Evolutionary conservation across 768 basidiomycete species (phyloP).

Genomic region (Pholiota molesta): DNA sequence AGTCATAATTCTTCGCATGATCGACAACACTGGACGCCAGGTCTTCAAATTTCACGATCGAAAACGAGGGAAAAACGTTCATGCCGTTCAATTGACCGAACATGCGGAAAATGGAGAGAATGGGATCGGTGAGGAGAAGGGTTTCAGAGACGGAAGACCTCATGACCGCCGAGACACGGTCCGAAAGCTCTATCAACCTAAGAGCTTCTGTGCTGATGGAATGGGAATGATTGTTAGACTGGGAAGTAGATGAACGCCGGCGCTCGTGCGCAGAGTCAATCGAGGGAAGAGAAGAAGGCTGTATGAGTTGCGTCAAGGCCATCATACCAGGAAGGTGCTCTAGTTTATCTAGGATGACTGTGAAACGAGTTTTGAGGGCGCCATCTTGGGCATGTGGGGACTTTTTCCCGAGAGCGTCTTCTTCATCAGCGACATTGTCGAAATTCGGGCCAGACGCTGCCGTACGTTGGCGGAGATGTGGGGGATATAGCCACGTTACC

Average conservation of each 20-base stretch:
- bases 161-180: constrained; percentile 89
- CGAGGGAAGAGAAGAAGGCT: constrained; percentile 32
- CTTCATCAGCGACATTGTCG: constrained; percentile 44
- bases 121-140: constrained; percentile 70
- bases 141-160: constrained; percentile 74
- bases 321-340: constrained; percentile 91
- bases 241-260: constrained; percentile 13
- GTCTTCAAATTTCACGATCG: constrained; percentile 78
- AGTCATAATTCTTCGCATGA: constrained; percentile 57
- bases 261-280: neutral
- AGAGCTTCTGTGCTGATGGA: constrained; percentile 70
- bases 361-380: constrained; percentile 62
- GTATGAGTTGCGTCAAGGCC: constrained; percentile 85
- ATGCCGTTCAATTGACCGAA: constrained; percentile 76
- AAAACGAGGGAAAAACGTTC: constrained; percentile 62
- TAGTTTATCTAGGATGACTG: constrained; percentile 86
- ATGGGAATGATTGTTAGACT: constrained; percentile 3
- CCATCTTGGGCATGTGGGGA: constrained; percentile 17
- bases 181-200: constrained; percentile 83
- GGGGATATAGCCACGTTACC: constrained; percentile 69
- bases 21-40: constrained; percentile 71
- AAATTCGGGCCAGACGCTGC: constrained; percentile 50
- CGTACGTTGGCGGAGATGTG: constrained; percentile 53
- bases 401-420: constrained; percentile 23
- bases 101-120: constrained; percentile 74